phyloP scores from a whole-genome alignment of 75 land plant genomes.

The Picea sitchensis region DNA sequence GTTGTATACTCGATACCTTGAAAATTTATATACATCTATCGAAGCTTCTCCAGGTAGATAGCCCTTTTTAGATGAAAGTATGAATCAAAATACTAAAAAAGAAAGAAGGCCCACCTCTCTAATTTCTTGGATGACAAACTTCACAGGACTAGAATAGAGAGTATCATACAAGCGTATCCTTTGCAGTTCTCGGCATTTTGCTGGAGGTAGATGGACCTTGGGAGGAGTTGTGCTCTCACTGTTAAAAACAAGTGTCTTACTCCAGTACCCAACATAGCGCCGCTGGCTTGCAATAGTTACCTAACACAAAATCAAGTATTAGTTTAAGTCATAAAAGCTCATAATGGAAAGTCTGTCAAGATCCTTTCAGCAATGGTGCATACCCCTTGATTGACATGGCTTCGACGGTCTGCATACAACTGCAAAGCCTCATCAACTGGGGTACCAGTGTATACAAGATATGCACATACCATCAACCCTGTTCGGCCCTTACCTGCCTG shows the following conservation, averaged over 20 bases:
- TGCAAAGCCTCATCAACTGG: constrained; percentile 63
- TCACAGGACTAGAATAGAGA: constrained; percentile 28
- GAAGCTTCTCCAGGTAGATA: not conserved
- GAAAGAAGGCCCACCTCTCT: constrained; percentile 33
- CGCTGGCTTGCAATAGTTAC: constrained; percentile 73
- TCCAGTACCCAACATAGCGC: constrained; percentile 73
- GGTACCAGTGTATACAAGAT: constrained; percentile 64
- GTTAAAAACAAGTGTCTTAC: constrained; percentile 30
- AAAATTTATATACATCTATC: not conserved
- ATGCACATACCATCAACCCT: constrained; percentile 80
- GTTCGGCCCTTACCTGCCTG: constrained; percentile 87
- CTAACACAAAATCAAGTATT: constrained; percentile 15
- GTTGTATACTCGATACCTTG: not conserved
- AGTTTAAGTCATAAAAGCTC: not conserved
- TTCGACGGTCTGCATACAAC: constrained; percentile 57
- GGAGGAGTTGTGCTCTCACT: constrained; percentile 30
- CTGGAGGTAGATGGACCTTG: constrained; percentile 36
- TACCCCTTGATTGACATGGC: constrained; percentile 71
- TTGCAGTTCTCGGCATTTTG: constrained; percentile 48
- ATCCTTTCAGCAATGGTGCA: constrained; percentile 7
- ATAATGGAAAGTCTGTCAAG: not conserved
- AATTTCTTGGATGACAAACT: constrained; percentile 47
- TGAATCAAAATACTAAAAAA: not conserved
- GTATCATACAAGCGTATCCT: constrained; percentile 67
- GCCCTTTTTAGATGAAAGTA: not conserved